Evolutionary conservation across 441 rosid species (phyloP), one percentile per base, ranked within the genome.

Genomic region (Arabidopsis hybrid): DNA sequence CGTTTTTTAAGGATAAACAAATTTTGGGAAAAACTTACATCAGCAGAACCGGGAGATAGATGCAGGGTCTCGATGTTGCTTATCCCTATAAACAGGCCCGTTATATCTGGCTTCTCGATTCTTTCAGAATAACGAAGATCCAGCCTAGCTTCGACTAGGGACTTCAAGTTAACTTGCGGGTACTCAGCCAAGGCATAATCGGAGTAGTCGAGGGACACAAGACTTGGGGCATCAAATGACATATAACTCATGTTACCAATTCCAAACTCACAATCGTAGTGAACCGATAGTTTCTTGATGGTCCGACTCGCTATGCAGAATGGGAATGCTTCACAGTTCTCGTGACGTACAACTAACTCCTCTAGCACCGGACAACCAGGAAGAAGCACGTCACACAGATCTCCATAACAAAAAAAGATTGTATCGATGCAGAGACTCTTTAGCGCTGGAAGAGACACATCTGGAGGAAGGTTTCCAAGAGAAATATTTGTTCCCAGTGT

Each of bases 391-490:
- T 12, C 0, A 8, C 61, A 57, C 17, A 57, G 61, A 34, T 57
- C 61, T n/a, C 11, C n/a, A 21, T 11, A 21, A 0, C 0, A 3
- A 1, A 51, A 51, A 51, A 2, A 21, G 32, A 51, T 10, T 51
- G 55, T 8, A 21, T 51, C 32, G 4, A 51, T 21, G 57, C 6
- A 51, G n/a, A 21, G 57, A 51, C 34, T 21, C 34, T 51, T 51
- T 21, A 51, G 57, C 12, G 65, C 18, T 21, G 66, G 70, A 65
- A 65, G 59, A 7, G 34, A 65, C 58, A 65, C 34, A 36, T 65
- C 17, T 18, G 21, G 2, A 35, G 70, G 59, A 17, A 65, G 1
- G 0, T 36, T 3, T 1, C 7, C 13, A 26, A 50, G 7, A 60
- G 5, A 0, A 1, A 65, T 5, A 12, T 8, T 1, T 12, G 70